Evolutionary conservation across 2,329 filamentous ascomycete genomes (phyloP), one percentile per base, ranked within the genome.

Genomic region (Calonectria leucothoes): DNA sequence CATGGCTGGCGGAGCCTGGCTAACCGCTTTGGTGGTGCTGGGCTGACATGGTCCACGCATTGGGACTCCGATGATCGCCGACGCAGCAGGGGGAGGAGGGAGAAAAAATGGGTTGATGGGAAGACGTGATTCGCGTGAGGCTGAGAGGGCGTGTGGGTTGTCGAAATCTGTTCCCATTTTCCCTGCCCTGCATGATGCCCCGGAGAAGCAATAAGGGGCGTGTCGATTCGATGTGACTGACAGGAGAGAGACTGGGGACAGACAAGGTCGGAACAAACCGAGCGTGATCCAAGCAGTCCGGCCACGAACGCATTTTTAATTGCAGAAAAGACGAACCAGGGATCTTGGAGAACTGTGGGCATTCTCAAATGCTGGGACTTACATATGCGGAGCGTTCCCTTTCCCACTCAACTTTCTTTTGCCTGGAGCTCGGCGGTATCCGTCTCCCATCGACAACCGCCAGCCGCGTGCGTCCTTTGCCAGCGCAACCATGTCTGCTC

Each of bases 401-500:
- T 51, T 61, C 39, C 45, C 49, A 23, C 35, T 37, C 65, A 55
- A 49, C 1, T 57, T 69, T 61, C 31, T 51, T 63, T 69, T 69
- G 39, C 23, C 66, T 63, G 29, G 66, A 69, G 66, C 5, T 31
- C 42, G 66, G 66, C 33, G 66, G 61, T 45, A 39, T 25, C 45
- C 59, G 52, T 59, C 14, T 59, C 27, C 39, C 42, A 69, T 33
- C 31, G 20, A 42, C 67, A 69, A 33, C 63, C 74, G 39, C 61
- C 75, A 74, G 55, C 5, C n/a, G 12, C n/a, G 33, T 61, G 33
- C 12, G 23, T 61, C 55, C 55, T 39, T 35, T 17, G 23, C 33
- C 39, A 69, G 55, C 45, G 55, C 45, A 72, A 39, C 45, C 37
- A 80, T 80, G 82, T 63, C 79, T 59, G 75, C 79, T 7, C 77